Base-by-base conservation (phyloP, 495 filamentous ascomycete species). In the Beverwykella pulmonaria region DNA sequence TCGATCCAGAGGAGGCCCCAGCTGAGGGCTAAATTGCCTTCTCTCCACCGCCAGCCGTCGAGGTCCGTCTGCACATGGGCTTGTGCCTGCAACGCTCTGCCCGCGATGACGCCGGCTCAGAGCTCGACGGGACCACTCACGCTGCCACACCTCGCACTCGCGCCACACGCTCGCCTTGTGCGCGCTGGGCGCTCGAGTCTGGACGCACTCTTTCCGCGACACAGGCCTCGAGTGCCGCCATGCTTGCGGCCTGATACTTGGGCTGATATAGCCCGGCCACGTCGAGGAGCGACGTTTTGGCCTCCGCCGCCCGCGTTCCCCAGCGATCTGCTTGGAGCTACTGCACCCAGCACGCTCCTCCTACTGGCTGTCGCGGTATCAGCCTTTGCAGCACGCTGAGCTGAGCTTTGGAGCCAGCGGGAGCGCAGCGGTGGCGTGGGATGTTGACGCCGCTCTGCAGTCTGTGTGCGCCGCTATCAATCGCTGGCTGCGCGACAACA, bases 211-310 rank as follows among this genome's bases (percentile, higher is more conserved):
- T 34, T 5, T 34, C 32, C 32, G 32, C 5, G 6, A 34, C 32
- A 34, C 32, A 34, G 32, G 12, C 32, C 32, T 34, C 32, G 32
- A 5, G 32, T 12, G 50, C 5, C 27, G 27, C 15, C 50, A 54
- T 23, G 22, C 53, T 26, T 36, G 22, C 29, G 23, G 41, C 53
- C 39, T 39, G 22, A 66, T 66, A 65, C 9, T 14, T 17, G 61
- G 50, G 29, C 15, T 65, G 61, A 48, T 58, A 65, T 65, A 49
- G n/a, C 47, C 53, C 53, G 46, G 63, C 44, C 54, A 53, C 55
- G 63, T 66, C 63, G 46, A 52, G 27, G 59, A 50, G n/a, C 27
- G 61, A 63, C 61, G 61, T 57, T 57, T 65, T 65, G 61, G 61
- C 61, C 52, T 53, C 30, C 54, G 54, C 41, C 54, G 50, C 44